phyloP scores from a whole-genome alignment of 305 asterid genomes.

The Fraxinus angustifolia region DNA sequence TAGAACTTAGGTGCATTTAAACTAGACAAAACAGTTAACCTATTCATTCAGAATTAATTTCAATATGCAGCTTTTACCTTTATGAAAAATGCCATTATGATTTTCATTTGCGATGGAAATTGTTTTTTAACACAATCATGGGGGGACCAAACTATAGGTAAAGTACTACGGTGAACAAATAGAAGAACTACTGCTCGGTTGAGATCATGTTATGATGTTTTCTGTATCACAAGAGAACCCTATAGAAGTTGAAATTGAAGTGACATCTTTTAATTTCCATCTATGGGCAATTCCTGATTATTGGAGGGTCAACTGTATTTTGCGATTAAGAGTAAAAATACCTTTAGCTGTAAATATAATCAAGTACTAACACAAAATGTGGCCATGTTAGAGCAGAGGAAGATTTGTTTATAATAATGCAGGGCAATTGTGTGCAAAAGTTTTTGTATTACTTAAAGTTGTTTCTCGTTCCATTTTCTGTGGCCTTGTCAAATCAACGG shows the following conservation, averaged over 20 bases:
- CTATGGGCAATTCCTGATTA: not conserved
- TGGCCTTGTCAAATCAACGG: constrained; percentile 1
- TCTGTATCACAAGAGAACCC: not conserved
- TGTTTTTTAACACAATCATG: not conserved
- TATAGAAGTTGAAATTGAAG: not conserved
- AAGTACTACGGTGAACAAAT: not conserved
- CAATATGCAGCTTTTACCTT: not conserved
- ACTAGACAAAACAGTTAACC: not conserved
- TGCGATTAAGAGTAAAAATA: not conserved
- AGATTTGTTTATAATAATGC: not conserved
- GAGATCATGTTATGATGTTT: not conserved
- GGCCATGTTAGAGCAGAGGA: not conserved
- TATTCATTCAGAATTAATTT: not conserved
- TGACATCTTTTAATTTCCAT: not conserved
- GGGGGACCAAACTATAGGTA: not conserved
- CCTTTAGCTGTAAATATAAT: not conserved
- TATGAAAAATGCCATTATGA: not conserved
- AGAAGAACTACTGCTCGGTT: not conserved
- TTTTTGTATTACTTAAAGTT: not conserved
- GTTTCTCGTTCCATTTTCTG: not conserved
- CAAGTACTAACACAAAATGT: not conserved
- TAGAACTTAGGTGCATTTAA: not conserved
- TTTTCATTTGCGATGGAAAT: not conserved
- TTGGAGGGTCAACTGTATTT: not conserved
- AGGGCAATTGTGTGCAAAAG: not conserved